Conservation (phyloP, 2,329 filamentous ascomycete genomes). For the Clarireedia homoeocarpa region DNA sequence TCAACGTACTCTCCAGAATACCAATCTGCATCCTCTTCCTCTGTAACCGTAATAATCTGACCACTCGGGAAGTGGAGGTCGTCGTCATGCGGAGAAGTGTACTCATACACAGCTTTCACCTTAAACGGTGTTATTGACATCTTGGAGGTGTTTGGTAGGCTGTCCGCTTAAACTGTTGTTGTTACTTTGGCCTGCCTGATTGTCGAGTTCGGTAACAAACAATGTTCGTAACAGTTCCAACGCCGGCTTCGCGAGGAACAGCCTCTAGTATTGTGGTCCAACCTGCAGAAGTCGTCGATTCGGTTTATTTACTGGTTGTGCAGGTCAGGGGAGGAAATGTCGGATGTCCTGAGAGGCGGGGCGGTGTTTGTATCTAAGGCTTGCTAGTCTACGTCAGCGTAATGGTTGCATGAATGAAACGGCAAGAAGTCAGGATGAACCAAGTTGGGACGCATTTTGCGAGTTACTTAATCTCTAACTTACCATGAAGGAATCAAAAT, state of each 20-base stretch:
- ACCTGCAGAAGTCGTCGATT: background rate
- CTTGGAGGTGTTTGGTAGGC: constrained; percentile 24
- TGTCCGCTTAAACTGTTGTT: constrained; percentile 4
- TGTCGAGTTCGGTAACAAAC: constrained; percentile 4
- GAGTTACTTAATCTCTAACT: background rate
- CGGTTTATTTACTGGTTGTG: constrained; percentile 7
- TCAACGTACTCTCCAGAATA: constrained; percentile 83
- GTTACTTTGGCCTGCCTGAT: constrained; percentile 5
- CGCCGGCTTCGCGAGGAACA: constrained; percentile 1
- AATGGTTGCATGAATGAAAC: constrained; percentile 21
- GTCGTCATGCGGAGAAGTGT: constrained; percentile 86
- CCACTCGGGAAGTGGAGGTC: constrained; percentile 80
- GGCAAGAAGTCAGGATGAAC: background rate
- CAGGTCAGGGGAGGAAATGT: constrained; percentile 7
- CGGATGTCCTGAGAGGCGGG: constrained; percentile 17
- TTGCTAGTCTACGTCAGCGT: constrained; percentile 29
- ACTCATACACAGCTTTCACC: constrained; percentile 94
- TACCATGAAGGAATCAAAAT: background rate
- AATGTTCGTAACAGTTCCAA: background rate
- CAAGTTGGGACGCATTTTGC: constrained; percentile 1
- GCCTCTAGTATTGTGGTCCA: background rate
- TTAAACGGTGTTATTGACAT: constrained; percentile 74
- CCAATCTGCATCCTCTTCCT: constrained; percentile 90
- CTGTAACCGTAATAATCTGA: constrained; percentile 89
- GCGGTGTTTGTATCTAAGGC: constrained; percentile 23